Conservation (phyloP, 2,329 filamentous ascomycete species). For the Stylonectria norvegica region DNA sequence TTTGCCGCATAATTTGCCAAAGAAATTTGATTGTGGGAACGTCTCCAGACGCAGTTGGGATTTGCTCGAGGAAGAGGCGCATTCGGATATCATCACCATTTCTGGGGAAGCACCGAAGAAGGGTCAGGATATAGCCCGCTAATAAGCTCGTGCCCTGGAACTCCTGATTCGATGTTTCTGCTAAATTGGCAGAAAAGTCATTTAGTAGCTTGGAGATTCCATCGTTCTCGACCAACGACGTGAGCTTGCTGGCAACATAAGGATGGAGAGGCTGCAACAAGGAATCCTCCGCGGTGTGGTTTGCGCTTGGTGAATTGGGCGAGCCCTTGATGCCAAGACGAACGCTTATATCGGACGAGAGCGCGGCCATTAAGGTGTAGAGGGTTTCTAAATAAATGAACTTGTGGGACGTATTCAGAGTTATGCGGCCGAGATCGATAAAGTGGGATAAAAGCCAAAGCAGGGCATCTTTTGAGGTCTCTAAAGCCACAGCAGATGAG, state of each 20-base stretch:
- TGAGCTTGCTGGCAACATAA: constrained; percentile 64
- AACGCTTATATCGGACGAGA: constrained; percentile 50
- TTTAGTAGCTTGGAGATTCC: constrained; percentile 56
- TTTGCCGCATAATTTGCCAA: constrained; percentile 61
- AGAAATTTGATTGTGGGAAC: constrained; percentile 64
- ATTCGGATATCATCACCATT: constrained; percentile 87
- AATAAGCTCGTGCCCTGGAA: constrained; percentile 58
- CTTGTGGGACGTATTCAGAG: constrained; percentile 32
- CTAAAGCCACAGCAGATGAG: constrained; percentile 19
- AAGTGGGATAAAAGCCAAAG: constrained; percentile 67
- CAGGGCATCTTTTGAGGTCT: constrained; percentile 40
- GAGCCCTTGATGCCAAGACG: constrained; percentile 33
- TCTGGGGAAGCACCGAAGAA: constrained; percentile 80
- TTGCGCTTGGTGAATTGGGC: constrained; percentile 7
- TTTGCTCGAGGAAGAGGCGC: constrained; percentile 70
- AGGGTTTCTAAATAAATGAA: constrained; percentile 48
- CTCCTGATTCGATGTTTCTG: constrained; percentile 29
- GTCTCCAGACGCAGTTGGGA: constrained; percentile 49
- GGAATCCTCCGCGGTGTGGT: constrained; percentile 17
- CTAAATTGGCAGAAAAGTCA: constrained; percentile 33
- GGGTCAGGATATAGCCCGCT: constrained; percentile 80
- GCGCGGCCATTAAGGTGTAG: constrained; percentile 51
- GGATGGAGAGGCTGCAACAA: constrained; percentile 36
- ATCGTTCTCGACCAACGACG: constrained; percentile 69
- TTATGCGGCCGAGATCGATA: constrained; percentile 51